Evolutionary conservation across 768 basidiomycete species (phyloP).

Genomic region (Hericium coralloides): DNA sequence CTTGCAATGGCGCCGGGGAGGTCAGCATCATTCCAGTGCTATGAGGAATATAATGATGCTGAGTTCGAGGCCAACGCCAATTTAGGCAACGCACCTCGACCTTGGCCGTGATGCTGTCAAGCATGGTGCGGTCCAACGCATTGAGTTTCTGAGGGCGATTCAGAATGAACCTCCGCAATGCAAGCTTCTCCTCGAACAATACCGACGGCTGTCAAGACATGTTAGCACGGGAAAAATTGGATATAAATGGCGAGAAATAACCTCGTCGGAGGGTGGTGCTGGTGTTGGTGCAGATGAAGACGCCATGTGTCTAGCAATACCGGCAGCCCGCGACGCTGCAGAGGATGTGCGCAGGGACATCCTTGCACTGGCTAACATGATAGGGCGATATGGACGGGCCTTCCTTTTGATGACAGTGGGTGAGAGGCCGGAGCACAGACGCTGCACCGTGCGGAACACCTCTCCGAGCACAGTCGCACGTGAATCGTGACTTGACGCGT

Average conservation of each 20-base stretch:
- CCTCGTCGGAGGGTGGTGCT: conserved; percentile 6
- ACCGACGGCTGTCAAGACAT: conserved; percentile 32
- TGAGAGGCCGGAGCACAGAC: too few species aligned
- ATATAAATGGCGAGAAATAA: background rate
- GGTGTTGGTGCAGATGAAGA: conserved; percentile 8
- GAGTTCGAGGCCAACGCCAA: too few species aligned
- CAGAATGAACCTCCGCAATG: conserved; percentile 61
- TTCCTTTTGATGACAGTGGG: background rate
- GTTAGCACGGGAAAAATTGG: background rate
- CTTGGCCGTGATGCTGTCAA: conserved; percentile 57
- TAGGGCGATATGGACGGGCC: background rate
- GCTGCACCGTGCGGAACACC: too few species aligned
- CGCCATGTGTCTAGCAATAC: conserved; percentile 28
- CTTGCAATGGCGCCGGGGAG: conserved; percentile 68
- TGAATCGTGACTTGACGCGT: too few species aligned
- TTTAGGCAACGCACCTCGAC: conserved; percentile 49
- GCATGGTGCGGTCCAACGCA: conserved; percentile 74
- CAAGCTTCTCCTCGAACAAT: conserved; percentile 57
- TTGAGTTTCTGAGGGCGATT: conserved; percentile 80
- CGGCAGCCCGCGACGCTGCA: conserved; percentile 21
- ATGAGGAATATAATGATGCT: background rate
- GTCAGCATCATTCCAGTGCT: conserved; percentile 73
- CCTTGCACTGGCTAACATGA: conserved; percentile 5
- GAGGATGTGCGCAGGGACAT: conserved; percentile 10
- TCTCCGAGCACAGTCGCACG: too few species aligned